Evolutionary conservation across 106 monocot genomes (phyloP), one percentile per base, ranked within the genome.

Genomic region (Acanthochlamys bracteata): DNA sequence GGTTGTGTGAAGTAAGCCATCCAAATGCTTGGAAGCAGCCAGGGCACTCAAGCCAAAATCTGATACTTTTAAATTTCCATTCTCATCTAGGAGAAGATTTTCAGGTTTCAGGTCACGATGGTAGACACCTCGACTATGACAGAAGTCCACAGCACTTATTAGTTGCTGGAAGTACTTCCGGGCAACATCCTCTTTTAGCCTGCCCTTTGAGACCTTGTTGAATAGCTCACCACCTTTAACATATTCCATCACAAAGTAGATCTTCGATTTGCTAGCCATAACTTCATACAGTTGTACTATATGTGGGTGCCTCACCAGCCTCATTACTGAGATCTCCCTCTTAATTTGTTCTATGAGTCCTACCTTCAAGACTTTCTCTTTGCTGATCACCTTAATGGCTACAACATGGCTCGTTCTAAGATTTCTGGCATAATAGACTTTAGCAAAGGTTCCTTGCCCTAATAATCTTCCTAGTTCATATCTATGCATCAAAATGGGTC

Each of bases 61-160:
- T 16, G 80, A 80, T 15, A 80, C 45, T 57, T 80, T 80, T 11
- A 80, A 25, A 57, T 75, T 63, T 20, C 66, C 75, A 47, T 75
- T 53, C 11, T 75, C 80, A 66, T 75, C 80, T 7, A 80, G 55
- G 2, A 80, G 52, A 53, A 80, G 70, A 55, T 80, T 80, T 63
- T 80, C 80, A n/a, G 80, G 80, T 58, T 80, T 80, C 19, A 80
- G 57, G 51, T 80, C 80, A 10, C 80, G 69, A 47, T 80, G 80
- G 53, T 71, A 80, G 11, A 80, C 80, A 43, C 71, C 67, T 43
- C 80, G 40, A 39, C 80, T 80, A 40, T 80, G 80, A 54, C 80
- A 80, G 45, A 80, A 80, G 25, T 80, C 80, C 26, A 80, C 67
- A 23, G 80, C 80, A 21, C 70, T 71, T 25, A 80, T 80, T 46